These are phyloP conservation scores for Talaromyces proteolyticus DNA, from an alignment of 495 filamentous ascomycete species.

Conservation along the genomic window DNA sequence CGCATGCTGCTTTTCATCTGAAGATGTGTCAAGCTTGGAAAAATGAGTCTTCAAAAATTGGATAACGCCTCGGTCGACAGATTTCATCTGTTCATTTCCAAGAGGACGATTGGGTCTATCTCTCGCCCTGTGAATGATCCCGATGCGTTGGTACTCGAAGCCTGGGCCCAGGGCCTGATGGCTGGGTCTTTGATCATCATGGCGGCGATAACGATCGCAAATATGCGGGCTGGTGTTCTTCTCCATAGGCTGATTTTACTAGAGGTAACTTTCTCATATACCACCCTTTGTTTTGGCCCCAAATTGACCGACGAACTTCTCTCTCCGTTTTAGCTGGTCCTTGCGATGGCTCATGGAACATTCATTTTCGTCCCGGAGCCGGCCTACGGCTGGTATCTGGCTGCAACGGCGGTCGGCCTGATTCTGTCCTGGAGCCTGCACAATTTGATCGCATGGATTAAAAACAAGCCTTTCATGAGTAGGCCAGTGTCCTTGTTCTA, in stretches of 20 bases:
- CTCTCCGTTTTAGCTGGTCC: neutral
- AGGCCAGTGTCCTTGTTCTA: slow-evolving; percentile 26
- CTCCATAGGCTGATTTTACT: slow-evolving; percentile 27
- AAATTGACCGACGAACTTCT: neutral
- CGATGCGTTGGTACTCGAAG: slow-evolving; percentile 20
- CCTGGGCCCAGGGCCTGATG: slow-evolving; percentile 29
- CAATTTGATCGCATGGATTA: slow-evolving; percentile 46
- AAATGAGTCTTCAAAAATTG: too few species aligned
- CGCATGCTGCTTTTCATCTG: too few species aligned
- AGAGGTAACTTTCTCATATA: slow-evolving; percentile 22
- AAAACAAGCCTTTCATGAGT: slow-evolving; percentile 36
- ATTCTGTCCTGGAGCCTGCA: slow-evolving; percentile 41
- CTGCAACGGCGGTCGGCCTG: slow-evolving; percentile 34
- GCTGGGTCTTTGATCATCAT: slow-evolving; percentile 22
- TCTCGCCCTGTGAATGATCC: slow-evolving; percentile 8
- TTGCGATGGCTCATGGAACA: slow-evolving; percentile 30
- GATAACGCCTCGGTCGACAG: too few species aligned
- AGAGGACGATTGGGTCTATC: neutral
- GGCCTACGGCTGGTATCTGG: slow-evolving; percentile 40
- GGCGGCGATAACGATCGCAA: slow-evolving; percentile 18
- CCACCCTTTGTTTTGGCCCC: neutral
- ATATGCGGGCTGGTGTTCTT: slow-evolving; percentile 20
- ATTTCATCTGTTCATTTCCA: neutral
- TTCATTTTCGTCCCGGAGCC: slow-evolving; percentile 37
- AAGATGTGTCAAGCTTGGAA: too few species aligned